Evolutionary conservation across 148 eudicot species (phyloP).

Genomic region (Vaccinium darrowii): DNA sequence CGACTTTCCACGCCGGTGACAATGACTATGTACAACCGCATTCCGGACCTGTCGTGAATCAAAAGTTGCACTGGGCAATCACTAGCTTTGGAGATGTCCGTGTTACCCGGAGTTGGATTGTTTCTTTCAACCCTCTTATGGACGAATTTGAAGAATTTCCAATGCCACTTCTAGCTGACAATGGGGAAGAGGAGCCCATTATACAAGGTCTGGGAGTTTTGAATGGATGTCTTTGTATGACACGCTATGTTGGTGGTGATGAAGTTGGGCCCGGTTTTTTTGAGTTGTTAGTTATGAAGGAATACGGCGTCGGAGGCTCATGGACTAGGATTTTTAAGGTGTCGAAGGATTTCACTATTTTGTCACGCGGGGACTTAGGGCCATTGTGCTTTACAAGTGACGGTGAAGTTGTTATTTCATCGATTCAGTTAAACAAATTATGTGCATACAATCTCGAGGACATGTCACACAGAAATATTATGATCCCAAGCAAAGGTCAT

Average conservation of each 20-base stretch:
- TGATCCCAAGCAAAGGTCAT: neutral
- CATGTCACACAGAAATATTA: neutral
- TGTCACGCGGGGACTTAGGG: neutral
- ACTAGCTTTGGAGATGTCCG: neutral
- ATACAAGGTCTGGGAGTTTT: neutral
- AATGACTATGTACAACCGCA: too few relatives aligned
- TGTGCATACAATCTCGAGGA: neutral
- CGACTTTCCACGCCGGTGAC: neutral
- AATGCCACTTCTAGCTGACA: neutral
- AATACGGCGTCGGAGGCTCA: too few relatives aligned
- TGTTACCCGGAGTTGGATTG: too few relatives aligned
- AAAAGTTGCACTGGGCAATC: neutral
- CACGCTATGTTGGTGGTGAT: neutral
- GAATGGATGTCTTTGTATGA: neutral
- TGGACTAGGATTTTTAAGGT: neutral
- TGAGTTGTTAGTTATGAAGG: neutral
- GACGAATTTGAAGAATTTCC: neutral
- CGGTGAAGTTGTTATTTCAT: neutral
- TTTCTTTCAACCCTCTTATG: neutral
- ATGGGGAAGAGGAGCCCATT: neutral
- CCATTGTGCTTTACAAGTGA: neutral
- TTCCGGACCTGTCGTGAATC: neutral
- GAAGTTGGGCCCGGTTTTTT: neutral
- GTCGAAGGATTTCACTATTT: neutral
- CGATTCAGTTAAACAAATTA: too few relatives aligned